Base-by-base conservation (phyloP, 2,329 filamentous ascomycete species). In the Teratosphaeria viscida region DNA sequence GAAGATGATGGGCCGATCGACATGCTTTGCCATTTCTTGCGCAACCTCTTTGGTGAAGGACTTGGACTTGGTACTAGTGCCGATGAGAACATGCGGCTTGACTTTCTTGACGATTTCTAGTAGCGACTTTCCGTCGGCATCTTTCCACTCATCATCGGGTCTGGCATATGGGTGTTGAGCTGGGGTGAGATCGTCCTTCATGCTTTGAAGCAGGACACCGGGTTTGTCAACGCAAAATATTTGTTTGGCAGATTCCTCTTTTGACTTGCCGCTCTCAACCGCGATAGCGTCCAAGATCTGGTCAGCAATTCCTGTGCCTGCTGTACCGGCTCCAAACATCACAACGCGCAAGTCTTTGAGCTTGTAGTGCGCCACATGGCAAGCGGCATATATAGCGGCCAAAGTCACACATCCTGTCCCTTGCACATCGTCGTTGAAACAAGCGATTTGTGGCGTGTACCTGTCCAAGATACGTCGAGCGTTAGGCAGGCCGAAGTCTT, bases 341-440 rank as follows among this genome's bases (percentile, higher is more conserved):
- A 95, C 81, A 60, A 94, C 79, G 34, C 86, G 81, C 14, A 89
- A 74, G 60, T 95, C 89, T 8, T 78, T 74, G 49, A 95, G 77
- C 57, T 86, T 83, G 57, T 86, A 75, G 2, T 84, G 79, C 61
- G 80, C 85, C 7, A 92, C 85, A 61, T 89, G 83, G 7, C 92
- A 77, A 0, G 83, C 90, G 0, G 90, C 84, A 77, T 90, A 85
- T 63, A 95, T 86, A 1, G 88, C 90, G 0, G 90, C 90, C 0
- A 95, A 80, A 0, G 91, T 92, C 0, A 95, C 90, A 61, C 89
- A 92, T 0, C 90, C 91, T 0, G 91, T 95, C 1, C 90, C 91
- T 72, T 95, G 90, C 0, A 95, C 85, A 71, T 95, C 90, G 60
- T 95, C 91, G 68, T 95, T 95, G 79, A 96, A 95, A 72, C 90